These are phyloP conservation scores for Apophysomyces ossiformis DNA, from an alignment of 371 early-diverging fungal genomes.

Conservation along the genomic window DNA sequence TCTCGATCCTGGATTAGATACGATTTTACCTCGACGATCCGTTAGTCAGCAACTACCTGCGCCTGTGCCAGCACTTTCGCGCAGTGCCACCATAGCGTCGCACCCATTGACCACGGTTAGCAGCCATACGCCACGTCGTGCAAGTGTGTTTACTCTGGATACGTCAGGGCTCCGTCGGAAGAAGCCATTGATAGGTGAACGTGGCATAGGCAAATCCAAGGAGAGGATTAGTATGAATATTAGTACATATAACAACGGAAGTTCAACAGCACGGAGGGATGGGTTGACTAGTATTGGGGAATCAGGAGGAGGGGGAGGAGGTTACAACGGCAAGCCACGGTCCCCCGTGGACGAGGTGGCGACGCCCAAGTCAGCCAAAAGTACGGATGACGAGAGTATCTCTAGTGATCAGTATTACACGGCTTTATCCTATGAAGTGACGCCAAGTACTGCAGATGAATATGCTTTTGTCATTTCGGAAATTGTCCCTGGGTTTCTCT, in stretches of 20 bases:
- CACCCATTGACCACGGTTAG: conserved; percentile 10
- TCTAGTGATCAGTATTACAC: conserved; percentile 9
- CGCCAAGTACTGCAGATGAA: conserved; percentile 35
- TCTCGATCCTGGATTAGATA: not conserved
- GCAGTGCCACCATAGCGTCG: conserved; percentile 39
- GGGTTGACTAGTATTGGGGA: not conserved
- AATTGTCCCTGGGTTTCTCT: conserved; percentile 61
- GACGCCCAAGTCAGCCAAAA: not conserved
- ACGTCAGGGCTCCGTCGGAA: conserved; percentile 13
- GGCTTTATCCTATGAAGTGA: conserved; percentile 18
- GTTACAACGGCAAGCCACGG: not conserved
- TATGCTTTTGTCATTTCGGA: conserved; percentile 58
- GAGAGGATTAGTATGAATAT: not conserved
- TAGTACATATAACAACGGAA: too few relatives aligned
- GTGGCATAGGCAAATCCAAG: not conserved
- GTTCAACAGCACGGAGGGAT: not conserved
- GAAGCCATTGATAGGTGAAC: not conserved
- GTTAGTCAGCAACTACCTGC: conserved; percentile 14
- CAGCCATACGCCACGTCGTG: conserved; percentile 32
- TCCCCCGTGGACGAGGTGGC: too few relatives aligned
- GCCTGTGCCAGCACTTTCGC: conserved; percentile 33
- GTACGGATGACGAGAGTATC: not conserved
- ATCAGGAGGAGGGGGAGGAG: not conserved
- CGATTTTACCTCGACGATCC: not conserved
- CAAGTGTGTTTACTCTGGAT: conserved; percentile 50